Conservation (phyloP, 1,139 yeast genomes). For the Eremothecium coryli region DNA sequence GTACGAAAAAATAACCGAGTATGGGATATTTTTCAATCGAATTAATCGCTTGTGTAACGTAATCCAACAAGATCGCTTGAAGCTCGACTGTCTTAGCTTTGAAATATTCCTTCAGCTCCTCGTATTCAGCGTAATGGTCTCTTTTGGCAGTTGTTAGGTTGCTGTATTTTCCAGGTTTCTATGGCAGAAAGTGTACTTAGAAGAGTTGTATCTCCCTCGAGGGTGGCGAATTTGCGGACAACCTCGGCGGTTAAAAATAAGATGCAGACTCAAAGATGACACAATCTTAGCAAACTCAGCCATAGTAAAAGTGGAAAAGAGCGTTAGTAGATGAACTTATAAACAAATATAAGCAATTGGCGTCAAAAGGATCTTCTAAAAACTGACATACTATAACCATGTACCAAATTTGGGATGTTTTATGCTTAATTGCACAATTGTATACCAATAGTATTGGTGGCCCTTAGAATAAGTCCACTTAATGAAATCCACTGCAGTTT, state of each 20-base stretch:
- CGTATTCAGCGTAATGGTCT: slow-evolving; percentile 4
- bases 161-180: slow-evolving; percentile 1
- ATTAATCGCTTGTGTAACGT: slow-evolving; percentile 1
- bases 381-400: slow-evolving; percentile 3
- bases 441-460: slow-evolving; percentile 2
- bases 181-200: neutral
- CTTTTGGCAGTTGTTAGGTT: slow-evolving; percentile 4
- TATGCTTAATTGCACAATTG: neutral
- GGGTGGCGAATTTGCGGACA: slow-evolving; percentile 4
- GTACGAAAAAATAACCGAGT: slow-evolving; percentile 3
- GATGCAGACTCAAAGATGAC: neutral
- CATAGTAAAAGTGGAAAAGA: neutral
- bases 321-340: neutral
- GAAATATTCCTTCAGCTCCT: slow-evolving; percentile 2
- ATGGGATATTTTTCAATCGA: slow-evolving; percentile 1
- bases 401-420: slow-evolving; percentile 3
- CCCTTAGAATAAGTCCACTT: slow-evolving; percentile 1
- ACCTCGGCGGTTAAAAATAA: slow-evolving; percentile 5
- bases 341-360: no score
- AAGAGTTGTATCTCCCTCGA: neutral
- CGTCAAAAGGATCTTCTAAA: neutral
- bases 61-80: neutral
- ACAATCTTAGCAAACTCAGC: no score
- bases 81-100: slow-evolving; percentile 1
- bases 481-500: neutral